Evolutionary conservation across 202 grass and related monocot species (phyloP).

Genomic region (Digitaria exilis): DNA sequence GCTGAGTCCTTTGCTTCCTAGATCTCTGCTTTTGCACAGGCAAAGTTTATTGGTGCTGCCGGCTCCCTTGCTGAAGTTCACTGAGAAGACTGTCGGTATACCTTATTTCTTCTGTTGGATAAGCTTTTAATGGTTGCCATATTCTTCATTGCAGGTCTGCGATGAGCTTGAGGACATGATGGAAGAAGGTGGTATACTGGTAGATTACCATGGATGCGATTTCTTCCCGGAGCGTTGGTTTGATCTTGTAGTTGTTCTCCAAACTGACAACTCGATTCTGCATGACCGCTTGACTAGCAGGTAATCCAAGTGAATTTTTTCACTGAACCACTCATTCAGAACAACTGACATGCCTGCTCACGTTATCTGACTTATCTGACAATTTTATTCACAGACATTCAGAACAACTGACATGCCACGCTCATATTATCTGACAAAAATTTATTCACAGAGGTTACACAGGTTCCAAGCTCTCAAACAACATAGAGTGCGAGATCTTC

Average conservation of each 20-base stretch:
- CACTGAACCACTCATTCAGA: not conserved
- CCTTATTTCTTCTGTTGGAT: slow-evolving; percentile 6
- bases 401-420: not conserved
- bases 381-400: slow-evolving; percentile 38
- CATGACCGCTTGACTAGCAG: slow-evolving; percentile 88
- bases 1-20: not conserved
- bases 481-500: slow-evolving; percentile 97
- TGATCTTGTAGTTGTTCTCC: slow-evolving; percentile 89
- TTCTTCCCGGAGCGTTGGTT: slow-evolving; percentile 98
- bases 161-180: slow-evolving; percentile 90
- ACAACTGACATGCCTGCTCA: not conserved
- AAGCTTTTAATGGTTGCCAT: not conserved
- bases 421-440: slow-evolving; percentile 14
- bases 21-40: not conserved
- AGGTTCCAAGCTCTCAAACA: slow-evolving; percentile 89
- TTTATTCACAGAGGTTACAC: slow-evolving; percentile 65
- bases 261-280: slow-evolving; percentile 90
- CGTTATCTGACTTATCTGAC: slow-evolving; percentile 18
- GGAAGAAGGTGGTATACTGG: slow-evolving; percentile 86
- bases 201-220: slow-evolving; percentile 95
- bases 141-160: slow-evolving; percentile 57
- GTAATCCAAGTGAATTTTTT: slow-evolving; percentile 39
- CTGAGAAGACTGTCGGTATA: not conserved
- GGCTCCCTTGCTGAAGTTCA: not conserved
- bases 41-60: not conserved